Evolutionary conservation across 192 early-diverging fungal genomes (phyloP).

Genomic region (Coemansia umbellata): DNA sequence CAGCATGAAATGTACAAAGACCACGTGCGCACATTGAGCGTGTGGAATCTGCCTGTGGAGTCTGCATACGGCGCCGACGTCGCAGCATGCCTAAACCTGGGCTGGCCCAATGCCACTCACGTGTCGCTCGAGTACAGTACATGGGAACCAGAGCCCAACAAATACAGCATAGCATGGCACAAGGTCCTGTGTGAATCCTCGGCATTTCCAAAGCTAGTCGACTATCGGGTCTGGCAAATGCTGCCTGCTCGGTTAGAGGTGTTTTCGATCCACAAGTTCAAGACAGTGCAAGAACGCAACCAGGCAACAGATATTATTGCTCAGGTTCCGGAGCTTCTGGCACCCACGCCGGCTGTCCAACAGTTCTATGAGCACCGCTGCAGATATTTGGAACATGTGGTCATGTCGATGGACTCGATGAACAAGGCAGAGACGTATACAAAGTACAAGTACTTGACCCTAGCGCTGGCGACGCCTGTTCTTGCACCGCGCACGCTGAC

Average conservation of each 20-base stretch:
- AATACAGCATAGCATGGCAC: slow-evolving; percentile 44
- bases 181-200: slow-evolving; percentile 40
- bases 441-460: slow-evolving; percentile 50
- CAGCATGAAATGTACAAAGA: slow-evolving; percentile 44
- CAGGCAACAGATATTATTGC: slow-evolving; percentile 49
- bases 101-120: slow-evolving; percentile 40
- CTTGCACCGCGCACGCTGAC: slow-evolving; percentile 46
- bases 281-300: slow-evolving; percentile 44
- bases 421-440: slow-evolving; percentile 50
- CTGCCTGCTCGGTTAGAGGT: slow-evolving; percentile 44
- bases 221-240: slow-evolving; percentile 52
- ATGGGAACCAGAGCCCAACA: slow-evolving; percentile 50
- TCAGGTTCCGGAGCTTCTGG: slow-evolving; percentile 42
- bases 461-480: slow-evolving; percentile 43
- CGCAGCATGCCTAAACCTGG: slow-evolving; percentile 38
- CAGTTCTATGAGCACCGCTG: slow-evolving; percentile 52
- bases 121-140: slow-evolving; percentile 49
- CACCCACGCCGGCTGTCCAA: slow-evolving; percentile 40
- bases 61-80: slow-evolving; percentile 47
- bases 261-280: slow-evolving; percentile 47
- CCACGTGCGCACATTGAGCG: slow-evolving; percentile 38
- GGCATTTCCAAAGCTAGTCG: slow-evolving; percentile 25
- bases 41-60: slow-evolving; percentile 49
- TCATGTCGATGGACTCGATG: slow-evolving; percentile 52
- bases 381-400: slow-evolving; percentile 44